Percentiles rank a stretch among this genome's conserved stretches.
These are phyloP conservation scores for Ascochyta koolunga DNA, from an alignment of 2,329 filamentous ascomycete species.

Conservation along the genomic window DNA sequence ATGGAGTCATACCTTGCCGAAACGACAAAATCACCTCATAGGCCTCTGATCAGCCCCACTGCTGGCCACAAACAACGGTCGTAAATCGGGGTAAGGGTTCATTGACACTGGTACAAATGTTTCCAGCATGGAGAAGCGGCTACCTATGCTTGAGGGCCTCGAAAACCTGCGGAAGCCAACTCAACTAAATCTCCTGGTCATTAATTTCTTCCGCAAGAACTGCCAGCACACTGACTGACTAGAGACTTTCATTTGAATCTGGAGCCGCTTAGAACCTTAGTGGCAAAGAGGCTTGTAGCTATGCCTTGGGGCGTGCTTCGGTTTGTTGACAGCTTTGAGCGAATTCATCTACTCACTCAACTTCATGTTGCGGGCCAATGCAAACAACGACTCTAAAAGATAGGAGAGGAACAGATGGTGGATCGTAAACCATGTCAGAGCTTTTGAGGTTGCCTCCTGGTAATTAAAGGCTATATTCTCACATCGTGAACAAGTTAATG, in stretches of 20 bases:
- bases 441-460: slow-evolving; percentile 2
- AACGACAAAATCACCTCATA: too few relatives aligned
- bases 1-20: too few relatives aligned
- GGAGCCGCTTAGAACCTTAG: not conserved
- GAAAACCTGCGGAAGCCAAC: not conserved
- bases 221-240: not conserved
- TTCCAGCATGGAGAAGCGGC: not conserved
- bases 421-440: too few relatives aligned
- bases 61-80: not conserved
- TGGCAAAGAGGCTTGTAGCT: not conserved
- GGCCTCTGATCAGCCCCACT: too few relatives aligned
- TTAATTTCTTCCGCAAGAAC: not conserved
- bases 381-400: not conserved
- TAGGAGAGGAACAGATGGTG: not conserved
- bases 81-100: not conserved
- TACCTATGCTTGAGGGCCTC: not conserved
- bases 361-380: not conserved
- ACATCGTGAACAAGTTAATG: not conserved
- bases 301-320: not conserved
- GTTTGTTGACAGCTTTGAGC: not conserved
- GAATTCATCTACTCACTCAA: not conserved
- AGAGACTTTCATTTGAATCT: not conserved
- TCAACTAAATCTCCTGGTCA: too few relatives aligned
- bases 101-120: not conserved
- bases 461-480: not conserved